phyloP scores from a whole-genome alignment of 371 early-diverging fungal genomes.

The Apophysomyces variabilis region DNA sequence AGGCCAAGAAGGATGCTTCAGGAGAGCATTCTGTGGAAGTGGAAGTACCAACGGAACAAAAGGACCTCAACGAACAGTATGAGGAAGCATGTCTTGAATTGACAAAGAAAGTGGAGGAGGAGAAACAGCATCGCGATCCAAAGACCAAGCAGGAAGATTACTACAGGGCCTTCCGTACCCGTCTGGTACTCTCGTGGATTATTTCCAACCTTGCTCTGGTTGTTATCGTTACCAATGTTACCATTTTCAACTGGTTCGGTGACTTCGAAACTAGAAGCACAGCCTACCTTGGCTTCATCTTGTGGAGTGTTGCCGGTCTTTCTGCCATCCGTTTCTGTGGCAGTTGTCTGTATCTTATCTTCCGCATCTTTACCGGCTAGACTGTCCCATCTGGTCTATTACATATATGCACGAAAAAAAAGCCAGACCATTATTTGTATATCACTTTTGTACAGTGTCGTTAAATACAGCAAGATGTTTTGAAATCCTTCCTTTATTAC shows the following conservation, averaged over 20 bases:
- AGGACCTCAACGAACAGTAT: slow-evolving; percentile 80
- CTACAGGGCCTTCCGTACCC: slow-evolving; percentile 86
- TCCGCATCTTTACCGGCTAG: slow-evolving; percentile 53
- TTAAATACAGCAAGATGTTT: not conserved
- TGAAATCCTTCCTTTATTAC: no score
- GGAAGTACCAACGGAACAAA: slow-evolving; percentile 73
- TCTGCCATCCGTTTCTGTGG: slow-evolving; percentile 85
- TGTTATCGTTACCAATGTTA: slow-evolving; percentile 49
- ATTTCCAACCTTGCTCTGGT: slow-evolving; percentile 81
- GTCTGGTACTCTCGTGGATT: slow-evolving; percentile 78
- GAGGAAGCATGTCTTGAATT: slow-evolving; percentile 70
- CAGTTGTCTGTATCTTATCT: slow-evolving; percentile 72
- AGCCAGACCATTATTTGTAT: slow-evolving; percentile 1
- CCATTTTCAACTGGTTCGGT: slow-evolving; percentile 38
- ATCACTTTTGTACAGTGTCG: not conserved
- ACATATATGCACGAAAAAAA: not conserved
- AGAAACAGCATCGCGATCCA: slow-evolving; percentile 67
- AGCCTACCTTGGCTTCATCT: slow-evolving; percentile 81
- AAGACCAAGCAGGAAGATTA: slow-evolving; percentile 85
- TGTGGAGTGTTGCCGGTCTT: slow-evolving; percentile 88
- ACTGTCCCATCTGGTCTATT: not conserved
- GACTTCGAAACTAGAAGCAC: slow-evolving; percentile 52
- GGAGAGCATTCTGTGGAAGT: slow-evolving; percentile 61
- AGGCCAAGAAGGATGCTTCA: slow-evolving; percentile 54
- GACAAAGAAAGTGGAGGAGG: slow-evolving; percentile 48